Evolutionary conservation across 1,139 yeast genomes (phyloP).

Genomic region (Scheffersomyces segobiensis): DNA sequence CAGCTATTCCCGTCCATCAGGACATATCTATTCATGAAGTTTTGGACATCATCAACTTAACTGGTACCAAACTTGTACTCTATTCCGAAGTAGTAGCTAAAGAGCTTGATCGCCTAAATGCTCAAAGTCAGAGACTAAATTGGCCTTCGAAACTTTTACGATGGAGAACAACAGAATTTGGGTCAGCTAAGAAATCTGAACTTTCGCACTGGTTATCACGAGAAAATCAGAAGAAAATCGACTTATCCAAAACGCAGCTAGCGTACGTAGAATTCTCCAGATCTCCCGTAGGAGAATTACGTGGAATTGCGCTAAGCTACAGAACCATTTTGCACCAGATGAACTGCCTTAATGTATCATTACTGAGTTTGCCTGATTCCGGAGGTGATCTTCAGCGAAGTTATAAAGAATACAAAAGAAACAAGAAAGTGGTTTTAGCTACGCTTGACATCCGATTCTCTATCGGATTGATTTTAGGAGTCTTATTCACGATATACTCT

Average conservation of each 20-base stretch:
- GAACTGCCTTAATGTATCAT: conserved; percentile 68
- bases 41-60: conserved; percentile 66
- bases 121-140: conserved; percentile 32
- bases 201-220: conserved; percentile 30
- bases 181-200: conserved; percentile 55
- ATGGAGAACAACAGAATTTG: conserved; percentile 90
- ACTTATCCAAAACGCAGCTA: conserved; percentile 47
- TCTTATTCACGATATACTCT: conserved; percentile 76
- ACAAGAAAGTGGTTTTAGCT: conserved; percentile 53
- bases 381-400: conserved; percentile 40
- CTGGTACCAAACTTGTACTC: conserved; percentile 76
- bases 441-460: conserved; percentile 86
- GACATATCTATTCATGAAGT: conserved; percentile 68
- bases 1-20: conserved; percentile 90
- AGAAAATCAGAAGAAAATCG: conserved; percentile 27
- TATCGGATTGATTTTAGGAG: conserved; percentile 82
- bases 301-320: conserved; percentile 94
- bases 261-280: conserved; percentile 94
- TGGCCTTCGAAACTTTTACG: conserved; percentile 55
- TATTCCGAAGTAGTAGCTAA: conserved; percentile 79
- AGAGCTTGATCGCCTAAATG: conserved; percentile 60
- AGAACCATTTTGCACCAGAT: conserved; percentile 86
- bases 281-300: conserved; percentile 85
- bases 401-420: conserved; percentile 25
- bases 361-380: conserved; percentile 61